Evolutionary conservation across 306 rosid species (phyloP).

Genomic region (Quercus ilex): DNA sequence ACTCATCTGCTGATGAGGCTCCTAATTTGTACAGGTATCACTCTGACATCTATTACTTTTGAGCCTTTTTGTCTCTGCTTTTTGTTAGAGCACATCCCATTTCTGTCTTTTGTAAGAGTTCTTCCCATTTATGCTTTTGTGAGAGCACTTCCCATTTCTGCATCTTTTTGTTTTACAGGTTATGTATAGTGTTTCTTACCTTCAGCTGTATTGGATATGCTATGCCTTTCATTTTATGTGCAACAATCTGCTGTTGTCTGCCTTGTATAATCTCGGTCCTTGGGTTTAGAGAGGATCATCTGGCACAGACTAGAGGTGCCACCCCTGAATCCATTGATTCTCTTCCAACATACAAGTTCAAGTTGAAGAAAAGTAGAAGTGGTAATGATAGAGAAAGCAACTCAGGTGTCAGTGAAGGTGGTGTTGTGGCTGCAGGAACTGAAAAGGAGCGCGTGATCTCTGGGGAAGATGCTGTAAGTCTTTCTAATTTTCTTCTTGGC

Average conservation of each 20-base stretch:
- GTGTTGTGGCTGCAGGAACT: constrained; percentile 90
- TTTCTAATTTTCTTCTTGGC: constrained; percentile 14
- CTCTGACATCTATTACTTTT: constrained; percentile 13
- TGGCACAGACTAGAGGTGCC: constrained; percentile 84
- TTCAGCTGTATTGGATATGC: constrained; percentile 97
- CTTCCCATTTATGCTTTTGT: constrained; percentile 11
- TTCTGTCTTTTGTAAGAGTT: constrained; percentile 2
- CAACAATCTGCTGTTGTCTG: constrained; percentile 96
- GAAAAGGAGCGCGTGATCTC: constrained; percentile 80
- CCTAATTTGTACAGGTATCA: constrained; percentile 91
- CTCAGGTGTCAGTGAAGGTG: constrained; percentile 62
- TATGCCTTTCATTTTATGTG: constrained; percentile 97
- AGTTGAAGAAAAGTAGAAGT: constrained; percentile 67
- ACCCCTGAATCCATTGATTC: constrained; percentile 83
- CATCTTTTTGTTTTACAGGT: constrained; percentile 53
- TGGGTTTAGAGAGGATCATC: constrained; percentile 85
- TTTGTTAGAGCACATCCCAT: background rate
- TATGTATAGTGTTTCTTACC: constrained; percentile 92
- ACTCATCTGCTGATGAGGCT: constrained; percentile 62
- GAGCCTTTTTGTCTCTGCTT: background rate
- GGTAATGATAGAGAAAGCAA: constrained; percentile 43
- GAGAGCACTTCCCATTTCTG: constrained; percentile 15
- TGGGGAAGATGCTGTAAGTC: constrained; percentile 92
- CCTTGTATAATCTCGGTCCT: constrained; percentile 95
- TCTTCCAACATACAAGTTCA: constrained; percentile 87